These are phyloP conservation scores for Rhizophagus prolifer DNA, from an alignment of 192 early-diverging fungal species.

Conservation along the genomic window DNA sequence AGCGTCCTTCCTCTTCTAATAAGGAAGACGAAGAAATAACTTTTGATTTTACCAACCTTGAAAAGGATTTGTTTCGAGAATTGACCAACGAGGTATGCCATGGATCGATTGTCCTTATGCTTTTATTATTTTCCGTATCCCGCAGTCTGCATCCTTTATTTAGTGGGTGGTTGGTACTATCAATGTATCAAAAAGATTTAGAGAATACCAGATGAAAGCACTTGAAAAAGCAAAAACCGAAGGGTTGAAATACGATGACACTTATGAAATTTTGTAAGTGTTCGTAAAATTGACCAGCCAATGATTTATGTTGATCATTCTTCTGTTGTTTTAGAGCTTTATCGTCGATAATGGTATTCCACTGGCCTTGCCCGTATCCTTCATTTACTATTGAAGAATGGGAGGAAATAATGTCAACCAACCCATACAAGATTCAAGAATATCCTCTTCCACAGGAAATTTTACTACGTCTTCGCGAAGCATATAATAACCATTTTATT, in stretches of 20 bases:
- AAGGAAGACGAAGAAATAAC: slow-evolving; percentile 6
- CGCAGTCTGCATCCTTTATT: slow-evolving; percentile 15
- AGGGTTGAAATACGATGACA: slow-evolving; percentile 8
- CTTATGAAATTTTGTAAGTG: slow-evolving; percentile 27
- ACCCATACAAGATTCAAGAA: slow-evolving; percentile 32
- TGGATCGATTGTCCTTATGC: neutral
- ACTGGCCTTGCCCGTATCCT: slow-evolving; percentile 32
- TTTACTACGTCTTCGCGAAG: slow-evolving; percentile 28
- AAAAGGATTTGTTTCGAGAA: slow-evolving; percentile 15
- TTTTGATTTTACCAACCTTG: slow-evolving; percentile 16
- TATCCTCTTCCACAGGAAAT: slow-evolving; percentile 30
- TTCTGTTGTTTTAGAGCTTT: slow-evolving; percentile 32
- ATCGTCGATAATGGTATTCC: slow-evolving; percentile 33
- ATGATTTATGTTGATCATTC: slow-evolving; percentile 26
- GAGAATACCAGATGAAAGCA: slow-evolving; percentile 10
- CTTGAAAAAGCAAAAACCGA: neutral
- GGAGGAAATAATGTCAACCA: slow-evolving; percentile 25
- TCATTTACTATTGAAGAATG: slow-evolving; percentile 33
- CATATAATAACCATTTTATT: slow-evolving; percentile 26
- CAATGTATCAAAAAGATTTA: slow-evolving; percentile 15
- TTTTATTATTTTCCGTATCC: slow-evolving; percentile 11
- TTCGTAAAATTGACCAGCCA: neutral
- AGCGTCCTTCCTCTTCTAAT: neutral
- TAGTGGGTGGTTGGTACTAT: slow-evolving; percentile 21
- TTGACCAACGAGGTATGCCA: slow-evolving; percentile 15